Percentiles rank a stretch among this genome's conserved stretches.
Evolutionary conservation across 345 rosid genomes (phyloP).

Genomic region (Anacardium occidentale): DNA sequence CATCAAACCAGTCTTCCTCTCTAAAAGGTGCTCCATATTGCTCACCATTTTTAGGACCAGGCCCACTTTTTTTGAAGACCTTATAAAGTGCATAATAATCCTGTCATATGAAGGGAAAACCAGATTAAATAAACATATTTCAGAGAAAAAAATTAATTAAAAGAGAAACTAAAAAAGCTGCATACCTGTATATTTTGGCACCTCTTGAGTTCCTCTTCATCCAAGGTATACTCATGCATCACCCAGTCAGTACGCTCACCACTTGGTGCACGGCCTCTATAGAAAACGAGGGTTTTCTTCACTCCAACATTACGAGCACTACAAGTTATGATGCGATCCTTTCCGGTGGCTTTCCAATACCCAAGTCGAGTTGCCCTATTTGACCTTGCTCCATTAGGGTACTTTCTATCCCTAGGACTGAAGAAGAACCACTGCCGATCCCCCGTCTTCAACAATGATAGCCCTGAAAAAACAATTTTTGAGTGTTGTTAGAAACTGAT

Average conservation of each 20-base stretch:
- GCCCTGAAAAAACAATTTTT: constrained; percentile 37
- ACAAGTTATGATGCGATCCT: constrained; percentile 58
- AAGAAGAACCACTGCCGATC: constrained; percentile 96
- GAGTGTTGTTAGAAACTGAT: constrained; percentile 11
- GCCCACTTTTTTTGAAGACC: constrained; percentile 82
- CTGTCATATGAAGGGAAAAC: constrained; percentile 26
- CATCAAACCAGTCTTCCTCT: constrained; percentile 86
- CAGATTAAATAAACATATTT: constrained; percentile 10
- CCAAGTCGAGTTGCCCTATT: constrained; percentile 73
- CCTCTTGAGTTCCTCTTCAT: constrained; percentile 70
- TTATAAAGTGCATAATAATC: constrained; percentile 80
- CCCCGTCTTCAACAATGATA: constrained; percentile 61
- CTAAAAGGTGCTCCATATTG: constrained; percentile 91
- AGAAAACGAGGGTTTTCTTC: constrained; percentile 85
- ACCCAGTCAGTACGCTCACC: constrained; percentile 94
- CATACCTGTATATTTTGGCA: constrained; percentile 67
- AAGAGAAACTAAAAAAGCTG: not conserved
- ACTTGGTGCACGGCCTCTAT: constrained; percentile 76
- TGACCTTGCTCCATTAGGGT: constrained; percentile 88
- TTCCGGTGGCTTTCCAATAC: constrained; percentile 94
- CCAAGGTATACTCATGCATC: constrained; percentile 87
- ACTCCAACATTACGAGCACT: constrained; percentile 61
- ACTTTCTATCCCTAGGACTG: constrained; percentile 77
- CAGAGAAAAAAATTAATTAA: not conserved
- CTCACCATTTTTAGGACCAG: constrained; percentile 97